Base-by-base conservation (phyloP, 306 rosid genomes). In the Rubus idaeus region DNA sequence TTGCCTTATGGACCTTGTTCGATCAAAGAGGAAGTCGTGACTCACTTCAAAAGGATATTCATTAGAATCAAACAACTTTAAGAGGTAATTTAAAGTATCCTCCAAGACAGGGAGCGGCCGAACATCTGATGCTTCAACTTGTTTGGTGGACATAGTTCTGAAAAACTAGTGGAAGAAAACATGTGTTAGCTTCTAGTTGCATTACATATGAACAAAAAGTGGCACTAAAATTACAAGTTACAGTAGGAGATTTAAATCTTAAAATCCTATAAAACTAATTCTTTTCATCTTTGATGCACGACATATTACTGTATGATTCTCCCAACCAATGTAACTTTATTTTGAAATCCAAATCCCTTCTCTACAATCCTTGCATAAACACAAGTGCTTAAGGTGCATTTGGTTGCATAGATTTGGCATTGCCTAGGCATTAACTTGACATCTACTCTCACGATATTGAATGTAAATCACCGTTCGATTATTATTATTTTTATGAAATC, bases 1-100 rank as follows among this genome's bases (percentile, higher is more conserved):
- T 79, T 95, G 98, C 44, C 97, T 86, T 73, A 95, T 88, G 60
- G 98, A 95, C 82, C 98, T 92, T 57, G 93, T 92, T 83, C 98
- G 91, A 83, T 92, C 98, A 68, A 89, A 95, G 46, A 92, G 53
- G 82, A 95, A 92, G 86, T 89, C 97, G 65, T 92, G 93, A 84
- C 90, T 78, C 76, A 87, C 96, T 90, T 90, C 92, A 80, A 92
- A 92, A 10, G 91, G 86, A 76, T 83, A 87, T 41, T 90, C 89
- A 58, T 77, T 69, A 44, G 92, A 77, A 67, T 90, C 88, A 81
- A 88, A 76, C 79, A 95, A 79, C 46, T 77, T 85, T 68, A 89
- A 50, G 74, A 95, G 91, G 78, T 89, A 81, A 63, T 79, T 78
- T 78, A 95, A 83, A 46, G 97, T 88, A 47, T 87, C 88, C 78